phyloP scores from a whole-genome alignment of 176 grass and related monocot genomes.

The Triticum aestivum region DNA sequence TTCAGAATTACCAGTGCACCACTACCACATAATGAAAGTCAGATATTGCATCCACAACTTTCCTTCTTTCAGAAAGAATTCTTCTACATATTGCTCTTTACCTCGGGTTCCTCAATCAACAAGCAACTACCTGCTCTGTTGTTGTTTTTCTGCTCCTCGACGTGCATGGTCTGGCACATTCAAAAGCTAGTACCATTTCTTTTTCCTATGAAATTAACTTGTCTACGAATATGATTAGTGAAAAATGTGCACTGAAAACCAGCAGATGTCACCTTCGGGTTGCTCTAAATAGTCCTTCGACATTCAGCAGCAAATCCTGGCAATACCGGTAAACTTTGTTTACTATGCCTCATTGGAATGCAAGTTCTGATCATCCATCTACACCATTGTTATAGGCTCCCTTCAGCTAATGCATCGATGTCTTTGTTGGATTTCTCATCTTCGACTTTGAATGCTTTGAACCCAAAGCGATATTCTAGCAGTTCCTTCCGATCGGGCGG shows the following conservation, averaged over 20 bases:
- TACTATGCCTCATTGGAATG: background rate
- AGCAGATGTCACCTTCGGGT: background rate
- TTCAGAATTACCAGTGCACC: background rate
- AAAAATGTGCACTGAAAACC: background rate
- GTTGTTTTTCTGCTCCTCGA: no score
- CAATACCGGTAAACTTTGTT: background rate
- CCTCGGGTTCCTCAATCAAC: background rate
- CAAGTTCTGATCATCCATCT: conserved; percentile 1
- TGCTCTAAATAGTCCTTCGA: background rate
- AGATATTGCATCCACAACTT: background rate
- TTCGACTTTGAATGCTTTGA: background rate
- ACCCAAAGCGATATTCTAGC: conserved; percentile 51
- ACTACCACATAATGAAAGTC: background rate
- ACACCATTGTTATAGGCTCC: background rate
- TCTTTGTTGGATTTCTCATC: background rate
- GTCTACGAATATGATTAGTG: background rate
- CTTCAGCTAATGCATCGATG: background rate
- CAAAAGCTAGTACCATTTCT: background rate
- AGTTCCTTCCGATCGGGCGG: conserved; percentile 71
- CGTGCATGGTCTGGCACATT: no score
- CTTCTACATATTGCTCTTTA: background rate
- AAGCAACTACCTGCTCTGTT: background rate
- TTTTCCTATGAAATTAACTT: background rate
- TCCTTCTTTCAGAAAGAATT: background rate
- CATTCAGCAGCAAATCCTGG: background rate